Evolutionary conservation across 2,329 filamentous ascomycete genomes (phyloP), one percentile per base, ranked within the genome.

Genomic region (Trematosphaeria pertusa): DNA sequence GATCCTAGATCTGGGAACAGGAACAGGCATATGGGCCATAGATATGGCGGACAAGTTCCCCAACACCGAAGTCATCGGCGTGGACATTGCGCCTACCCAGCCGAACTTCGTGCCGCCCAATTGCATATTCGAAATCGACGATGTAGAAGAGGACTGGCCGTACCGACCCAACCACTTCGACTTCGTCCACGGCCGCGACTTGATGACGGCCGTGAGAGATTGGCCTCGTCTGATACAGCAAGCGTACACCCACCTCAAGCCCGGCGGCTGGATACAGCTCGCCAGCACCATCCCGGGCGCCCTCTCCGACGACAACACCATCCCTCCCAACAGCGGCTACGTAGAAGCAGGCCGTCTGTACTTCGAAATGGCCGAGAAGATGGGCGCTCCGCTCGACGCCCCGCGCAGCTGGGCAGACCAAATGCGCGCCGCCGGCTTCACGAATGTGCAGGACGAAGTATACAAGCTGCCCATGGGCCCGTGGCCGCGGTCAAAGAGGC

Each of bases 41-140:
- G 60, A 61, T 22, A 59, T 62, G 53, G 59, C 55, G 3, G 59
- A 63, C 43, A 55, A 49, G 19, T 60, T 52, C 35, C 48, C 56
- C 2, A 43, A 34, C 11, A 41, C 52, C 1, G 44, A 61, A 26
- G 26, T 60, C 3, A 32, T 53, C 3, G 58, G 58, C 5, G 74
- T 70, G 10, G 72, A 74, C 42, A 65, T 75, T 11, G 67, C 62
- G 28, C 68, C 71, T 5, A 66, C 71, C 4, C 69, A 71, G 38
- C 70, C 70, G 1, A 37, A 42, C 17, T 77, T 78, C 21, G 60
- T 68, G 4, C 71, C 71, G 0, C 66, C 69, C 12, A 74, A 73
- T 42, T 64, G 64, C 36, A 56, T 50, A 22, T 74, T 74, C 54
- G 67, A 74, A 42, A 65, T 74, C 37, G 71, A 74, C 43, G 70